phyloP scores from a whole-genome alignment of 257 asterid genomes.

The Catharanthus roseus region DNA sequence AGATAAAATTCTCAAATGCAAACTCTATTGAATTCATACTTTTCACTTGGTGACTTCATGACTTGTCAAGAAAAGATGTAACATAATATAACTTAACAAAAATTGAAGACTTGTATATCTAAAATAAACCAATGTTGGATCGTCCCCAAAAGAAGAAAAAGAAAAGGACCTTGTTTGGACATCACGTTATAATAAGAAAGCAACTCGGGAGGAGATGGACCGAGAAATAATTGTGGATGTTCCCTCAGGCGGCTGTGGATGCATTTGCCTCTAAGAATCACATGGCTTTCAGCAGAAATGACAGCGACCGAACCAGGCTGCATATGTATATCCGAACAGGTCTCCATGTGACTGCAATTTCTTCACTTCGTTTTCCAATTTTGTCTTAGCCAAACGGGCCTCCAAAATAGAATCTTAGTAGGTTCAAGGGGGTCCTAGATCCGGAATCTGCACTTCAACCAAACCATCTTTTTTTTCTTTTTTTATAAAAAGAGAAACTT shows the following conservation, averaged over 20 bases:
- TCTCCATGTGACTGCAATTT: not conserved
- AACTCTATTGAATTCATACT: too few relatives aligned
- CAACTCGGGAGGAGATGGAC: not conserved
- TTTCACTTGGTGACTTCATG: too few relatives aligned
- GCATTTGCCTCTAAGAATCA: not conserved
- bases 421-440: not conserved
- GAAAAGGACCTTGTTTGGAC: too few relatives aligned
- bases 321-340: not conserved
- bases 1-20: too few relatives aligned
- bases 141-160: too few relatives aligned
- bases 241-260: not conserved
- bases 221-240: not conserved
- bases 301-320: not conserved
- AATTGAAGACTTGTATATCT: too few relatives aligned
- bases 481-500: too few relatives aligned
- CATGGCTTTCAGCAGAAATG: not conserved
- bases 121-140: too few relatives aligned
- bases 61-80: too few relatives aligned
- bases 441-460: not conserved
- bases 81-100: too few relatives aligned
- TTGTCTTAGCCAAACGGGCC: not conserved
- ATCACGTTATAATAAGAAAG: not conserved
- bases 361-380: not conserved
- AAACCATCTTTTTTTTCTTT: too few relatives aligned
- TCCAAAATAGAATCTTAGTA: not conserved